phyloP scores from a whole-genome alignment of 108 stramenopile species.

The Cyclostephanos tholiformis region DNA sequence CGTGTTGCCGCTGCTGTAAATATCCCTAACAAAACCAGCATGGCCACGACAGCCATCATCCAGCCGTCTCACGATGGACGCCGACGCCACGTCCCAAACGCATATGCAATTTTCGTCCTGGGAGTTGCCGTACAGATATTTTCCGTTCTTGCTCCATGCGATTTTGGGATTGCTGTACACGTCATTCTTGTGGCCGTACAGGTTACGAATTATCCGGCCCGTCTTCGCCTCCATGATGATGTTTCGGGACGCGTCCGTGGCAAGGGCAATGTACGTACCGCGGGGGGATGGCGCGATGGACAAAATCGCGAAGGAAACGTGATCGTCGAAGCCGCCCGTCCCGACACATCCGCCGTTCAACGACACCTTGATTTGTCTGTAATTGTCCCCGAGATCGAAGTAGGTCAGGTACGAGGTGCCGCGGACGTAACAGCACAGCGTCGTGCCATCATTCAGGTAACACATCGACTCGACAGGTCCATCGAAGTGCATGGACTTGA shows the following conservation, averaged over 20 bases:
- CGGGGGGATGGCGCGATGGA: conserved; percentile 61
- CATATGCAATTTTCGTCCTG: conserved; percentile 70
- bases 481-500: conserved; percentile 69
- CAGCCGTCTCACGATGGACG: conserved; percentile 67
- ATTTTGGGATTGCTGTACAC: conserved; percentile 78
- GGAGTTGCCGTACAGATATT: conserved; percentile 80
- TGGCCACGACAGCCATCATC: conserved; percentile 60
- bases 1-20: conserved; percentile 59
- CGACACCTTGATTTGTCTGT: conserved; percentile 60
- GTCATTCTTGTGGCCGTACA: conserved; percentile 85
- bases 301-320: conserved; percentile 85
- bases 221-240: conserved; percentile 70
- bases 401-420: conserved; percentile 66
- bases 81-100: conserved; percentile 85
- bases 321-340: conserved; percentile 73
- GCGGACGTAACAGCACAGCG: conserved; percentile 75
- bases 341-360: conserved; percentile 60
- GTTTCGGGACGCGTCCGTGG: conserved; percentile 83
- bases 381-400: conserved; percentile 67
- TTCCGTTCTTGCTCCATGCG: conserved; percentile 74
- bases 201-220: conserved; percentile 67
- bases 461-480: conserved; percentile 72
- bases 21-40: conserved; percentile 61
- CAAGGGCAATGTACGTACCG: conserved; percentile 69
- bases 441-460: conserved; percentile 62